Evolutionary conservation across 495 filamentous ascomycete species (phyloP).

Genomic region (Achaetomiella virescens): DNA sequence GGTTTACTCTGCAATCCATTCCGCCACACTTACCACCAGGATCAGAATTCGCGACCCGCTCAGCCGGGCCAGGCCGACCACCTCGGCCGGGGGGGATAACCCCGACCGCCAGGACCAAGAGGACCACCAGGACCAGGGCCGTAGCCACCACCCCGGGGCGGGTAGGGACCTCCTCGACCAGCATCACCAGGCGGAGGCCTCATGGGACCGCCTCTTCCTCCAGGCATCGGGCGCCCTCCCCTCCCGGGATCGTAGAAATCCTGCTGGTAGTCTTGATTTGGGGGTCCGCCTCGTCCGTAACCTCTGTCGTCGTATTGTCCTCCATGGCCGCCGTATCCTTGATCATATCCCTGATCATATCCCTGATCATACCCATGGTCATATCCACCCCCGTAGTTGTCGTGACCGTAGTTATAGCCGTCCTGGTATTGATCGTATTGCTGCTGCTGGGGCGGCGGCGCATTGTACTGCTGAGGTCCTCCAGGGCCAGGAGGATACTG

Average conservation of each 20-base stretch:
- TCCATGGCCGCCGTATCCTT: conserved; percentile 20
- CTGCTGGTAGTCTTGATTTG: conserved; percentile 42
- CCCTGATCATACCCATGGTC: conserved; percentile 39
- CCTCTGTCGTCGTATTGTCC: conserved; percentile 47
- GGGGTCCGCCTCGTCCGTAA: conserved; percentile 41
- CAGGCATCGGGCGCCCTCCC: conserved; percentile 34
- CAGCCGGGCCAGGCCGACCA: conserved; percentile 34
- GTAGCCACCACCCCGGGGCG: conserved; percentile 28
- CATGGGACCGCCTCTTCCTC: conserved; percentile 40
- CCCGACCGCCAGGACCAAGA: conserved; percentile 30
- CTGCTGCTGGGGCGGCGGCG: conserved; percentile 39
- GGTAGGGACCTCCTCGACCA: conserved; percentile 32
- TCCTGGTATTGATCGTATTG: conserved; percentile 47
- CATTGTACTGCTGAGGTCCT: conserved; percentile 44
- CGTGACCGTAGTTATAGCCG: conserved; percentile 47
- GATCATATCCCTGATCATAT: conserved; percentile 40
- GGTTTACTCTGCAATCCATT: not conserved
- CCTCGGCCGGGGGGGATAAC: conserved; percentile 37
- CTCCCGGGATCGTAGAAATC: conserved; percentile 43
- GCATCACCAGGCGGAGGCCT: conserved; percentile 29
- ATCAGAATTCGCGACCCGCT: conserved; percentile 28
- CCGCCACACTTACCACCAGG: conserved; percentile 28
- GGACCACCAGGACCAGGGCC: conserved; percentile 26
- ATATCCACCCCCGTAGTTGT: conserved; percentile 28
- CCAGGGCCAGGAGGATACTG: conserved; percentile 35